Evolutionary conservation across 768 basidiomycete genomes (phyloP), one percentile per base, ranked within the genome.

Genomic region (Leccinellum luteum): DNA sequence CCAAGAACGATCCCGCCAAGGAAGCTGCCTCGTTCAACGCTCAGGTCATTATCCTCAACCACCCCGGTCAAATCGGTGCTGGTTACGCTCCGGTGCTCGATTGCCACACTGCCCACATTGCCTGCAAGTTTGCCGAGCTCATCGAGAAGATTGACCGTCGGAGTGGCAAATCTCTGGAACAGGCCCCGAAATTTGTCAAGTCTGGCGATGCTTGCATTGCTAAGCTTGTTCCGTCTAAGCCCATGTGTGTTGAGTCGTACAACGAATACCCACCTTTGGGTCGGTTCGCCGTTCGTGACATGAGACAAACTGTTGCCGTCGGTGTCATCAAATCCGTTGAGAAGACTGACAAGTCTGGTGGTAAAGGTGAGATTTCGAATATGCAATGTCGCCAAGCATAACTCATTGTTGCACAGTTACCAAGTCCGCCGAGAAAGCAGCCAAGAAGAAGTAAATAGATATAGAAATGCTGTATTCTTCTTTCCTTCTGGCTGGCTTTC

Each of bases 51-150:
- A 92, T 99, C 74, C 89, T 99, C 76, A 98, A 98, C 85, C 97
- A 99, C 86, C 97, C 97, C 52, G 97, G 97, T 83, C 97, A 99
- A 78, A 98, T 99, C 73, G 93, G 93, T 80, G 92, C 94, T 71
- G 97, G 97, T 68, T 98, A 98, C 78, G 93, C 96, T 47, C 96
- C 96, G 55, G 97, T 99, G 64, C 89, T 99, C 68, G 97, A 99
- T 81, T 99, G 97, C 81, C 97, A 99, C 86, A 99, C 96, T 61
- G 96, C 96, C 76, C 96, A 98, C 85, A 97, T 98, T 71, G 96
- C 95, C 62, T 98, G 96, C 89, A 98, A 97, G 81, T 98, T 99
- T 79, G 85, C 93, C 64, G 94, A 97, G 78, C 87, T 98, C 76
- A 81, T 95, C 70, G 94, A 98, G 86, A 99, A 97, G 87, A 96